Percentiles rank a stretch among this genome's conserved stretches.
phyloP scores from a whole-genome alignment of 1,284 basidiomycete genomes.

The Phellopilus nigrolimitatus region DNA sequence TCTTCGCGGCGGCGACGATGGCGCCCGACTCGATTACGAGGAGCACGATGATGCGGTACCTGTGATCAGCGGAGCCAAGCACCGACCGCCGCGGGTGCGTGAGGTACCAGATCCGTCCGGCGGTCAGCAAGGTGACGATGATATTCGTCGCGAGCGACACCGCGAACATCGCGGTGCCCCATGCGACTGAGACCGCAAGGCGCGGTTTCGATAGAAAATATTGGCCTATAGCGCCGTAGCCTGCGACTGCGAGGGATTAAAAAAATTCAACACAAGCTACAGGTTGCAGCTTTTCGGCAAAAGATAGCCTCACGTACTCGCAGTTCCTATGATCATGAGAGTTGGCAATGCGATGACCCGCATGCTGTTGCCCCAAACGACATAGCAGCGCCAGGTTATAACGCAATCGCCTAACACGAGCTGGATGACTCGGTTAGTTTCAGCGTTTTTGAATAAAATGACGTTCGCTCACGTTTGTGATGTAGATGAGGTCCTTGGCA shows the following conservation, averaged over 20 bases:
- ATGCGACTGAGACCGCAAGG: neutral
- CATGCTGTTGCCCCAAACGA: neutral
- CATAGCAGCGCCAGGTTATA: constrained; percentile 5
- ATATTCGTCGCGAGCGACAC: constrained; percentile 8
- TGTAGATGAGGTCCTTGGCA: constrained; percentile 9
- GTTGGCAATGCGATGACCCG: neutral
- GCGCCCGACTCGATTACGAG: constrained; percentile 8
- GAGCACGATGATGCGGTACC: constrained; percentile 5
- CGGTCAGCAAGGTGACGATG: constrained; percentile 2
- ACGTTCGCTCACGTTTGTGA: constrained; percentile 2
- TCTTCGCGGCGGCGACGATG: constrained; percentile 5
- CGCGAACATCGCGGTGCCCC: constrained; percentile 5
- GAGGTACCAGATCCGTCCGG: constrained; percentile 9
- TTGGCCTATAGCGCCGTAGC: constrained; percentile 5
- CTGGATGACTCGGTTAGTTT: neutral
- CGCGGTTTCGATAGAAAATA: constrained; percentile 8
- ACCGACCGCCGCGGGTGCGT: neutral
- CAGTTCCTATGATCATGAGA: constrained; percentile 3
- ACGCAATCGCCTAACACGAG: constrained; percentile 6
- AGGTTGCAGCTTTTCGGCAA: neutral
- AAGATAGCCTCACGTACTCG: neutral
- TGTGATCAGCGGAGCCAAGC: constrained; percentile 1
- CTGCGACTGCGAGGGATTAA: neutral
- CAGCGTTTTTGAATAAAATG: neutral
- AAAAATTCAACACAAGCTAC: no score